Conservation (phyloP, 257 asterid species). For the Jacaranda mimosifolia region DNA sequence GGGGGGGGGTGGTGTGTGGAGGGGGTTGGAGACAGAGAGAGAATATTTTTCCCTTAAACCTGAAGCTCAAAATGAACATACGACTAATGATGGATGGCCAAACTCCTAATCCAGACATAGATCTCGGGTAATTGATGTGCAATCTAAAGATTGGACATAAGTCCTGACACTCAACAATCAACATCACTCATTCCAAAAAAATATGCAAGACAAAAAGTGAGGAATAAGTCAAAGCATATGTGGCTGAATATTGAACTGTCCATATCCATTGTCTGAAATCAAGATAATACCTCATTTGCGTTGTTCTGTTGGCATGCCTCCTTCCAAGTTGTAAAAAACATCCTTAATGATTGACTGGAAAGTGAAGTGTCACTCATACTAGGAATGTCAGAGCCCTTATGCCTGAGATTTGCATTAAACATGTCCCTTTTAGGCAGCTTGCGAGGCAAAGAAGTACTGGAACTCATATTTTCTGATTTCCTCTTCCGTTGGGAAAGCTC, state of each 20-base stretch:
- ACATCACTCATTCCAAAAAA: neutral
- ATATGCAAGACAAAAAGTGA: too few species aligned
- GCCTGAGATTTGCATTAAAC: conserved; percentile 36
- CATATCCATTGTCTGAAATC: conserved; percentile 16
- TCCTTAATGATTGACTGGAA: conserved; percentile 60
- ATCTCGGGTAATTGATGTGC: neutral
- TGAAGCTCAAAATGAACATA: neutral
- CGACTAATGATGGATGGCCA: conserved; percentile 24
- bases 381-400: conserved; percentile 32
- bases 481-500: conserved; percentile 62
- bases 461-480: conserved; percentile 45
- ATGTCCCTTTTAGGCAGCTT: conserved; percentile 55
- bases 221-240: neutral
- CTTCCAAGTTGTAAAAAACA: conserved; percentile 80
- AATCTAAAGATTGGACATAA: neutral
- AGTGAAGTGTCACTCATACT: conserved; percentile 42
- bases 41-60: neutral
- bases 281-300: conserved; percentile 69
- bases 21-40: too few species aligned
- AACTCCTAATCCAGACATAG: neutral
- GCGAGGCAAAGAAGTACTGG: conserved; percentile 46
- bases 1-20: too few species aligned
- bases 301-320: conserved; percentile 67
- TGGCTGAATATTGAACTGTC: conserved; percentile 7
- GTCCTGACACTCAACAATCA: neutral